Percentiles rank a stretch among this genome's conserved stretches.
Conservation (phyloP, 345 rosid genomes). For the Rhizophora mangle region DNA sequence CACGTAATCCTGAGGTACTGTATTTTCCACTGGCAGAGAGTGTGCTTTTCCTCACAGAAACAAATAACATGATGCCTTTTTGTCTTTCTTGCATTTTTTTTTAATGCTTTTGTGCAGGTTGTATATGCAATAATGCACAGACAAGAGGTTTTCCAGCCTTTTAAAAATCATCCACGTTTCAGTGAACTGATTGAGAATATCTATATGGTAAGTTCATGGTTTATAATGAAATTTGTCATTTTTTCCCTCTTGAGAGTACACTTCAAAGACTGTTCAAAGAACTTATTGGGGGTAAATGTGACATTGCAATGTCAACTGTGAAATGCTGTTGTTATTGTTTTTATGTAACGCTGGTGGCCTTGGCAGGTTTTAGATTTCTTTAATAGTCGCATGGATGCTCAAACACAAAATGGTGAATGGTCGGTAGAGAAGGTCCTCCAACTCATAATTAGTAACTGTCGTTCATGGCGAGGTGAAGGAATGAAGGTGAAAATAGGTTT, state of each 20-base stretch:
- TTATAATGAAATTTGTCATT: not conserved
- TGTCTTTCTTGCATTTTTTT: conserved; percentile 5
- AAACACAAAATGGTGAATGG: conserved; percentile 84
- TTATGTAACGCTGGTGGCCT: not conserved
- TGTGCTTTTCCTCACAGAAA: not conserved
- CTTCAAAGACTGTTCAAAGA: not conserved
- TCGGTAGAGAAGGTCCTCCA: conserved; percentile 91
- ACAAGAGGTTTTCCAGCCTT: conserved; percentile 94
- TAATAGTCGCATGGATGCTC: conserved; percentile 87
- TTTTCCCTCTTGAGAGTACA: not conserved
- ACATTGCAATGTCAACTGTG: not conserved
- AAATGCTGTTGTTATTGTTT: not conserved
- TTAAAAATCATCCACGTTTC: conserved; percentile 82
- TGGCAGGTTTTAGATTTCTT: conserved; percentile 85
- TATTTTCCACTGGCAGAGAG: not conserved
- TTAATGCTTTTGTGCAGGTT: conserved; percentile 45
- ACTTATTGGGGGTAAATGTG: too few relatives aligned
- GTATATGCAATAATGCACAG: conserved; percentile 94
- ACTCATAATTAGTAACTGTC: conserved; percentile 65
- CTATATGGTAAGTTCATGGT: conserved; percentile 46
- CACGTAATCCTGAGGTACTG: conserved; percentile 92
- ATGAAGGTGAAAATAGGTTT: conserved; percentile 56
- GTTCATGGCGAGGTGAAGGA: conserved; percentile 97
- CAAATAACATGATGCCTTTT: not conserved
- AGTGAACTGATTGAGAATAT: conserved; percentile 89